Percentiles rank a stretch among this genome's conserved stretches.
These are phyloP conservation scores for Pholiota conissans DNA, from an alignment of 768 basidiomycete species.

Conservation along the genomic window DNA sequence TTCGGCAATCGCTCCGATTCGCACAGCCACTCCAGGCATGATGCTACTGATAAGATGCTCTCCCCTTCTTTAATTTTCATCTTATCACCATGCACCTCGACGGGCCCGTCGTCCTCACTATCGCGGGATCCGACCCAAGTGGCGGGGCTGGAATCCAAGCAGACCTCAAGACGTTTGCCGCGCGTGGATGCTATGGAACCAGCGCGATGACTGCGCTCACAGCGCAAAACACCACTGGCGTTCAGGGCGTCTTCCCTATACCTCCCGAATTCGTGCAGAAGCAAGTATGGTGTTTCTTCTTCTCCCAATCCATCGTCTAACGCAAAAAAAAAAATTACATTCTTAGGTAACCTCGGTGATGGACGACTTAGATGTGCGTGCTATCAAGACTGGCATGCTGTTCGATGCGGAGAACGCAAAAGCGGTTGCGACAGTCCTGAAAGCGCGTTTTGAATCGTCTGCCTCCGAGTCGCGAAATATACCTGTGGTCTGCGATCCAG, in stretches of 20 bases:
- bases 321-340: slow-evolving; percentile 6
- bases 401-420: slow-evolving; percentile 55
- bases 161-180: slow-evolving; percentile 84
- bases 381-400: slow-evolving; percentile 92
- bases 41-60: not conserved
- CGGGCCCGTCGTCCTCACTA: slow-evolving; percentile 50
- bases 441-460: slow-evolving; percentile 31
- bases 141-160: slow-evolving; percentile 94
- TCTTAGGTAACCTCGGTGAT: slow-evolving; percentile 70
- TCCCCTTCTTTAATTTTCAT: not conserved
- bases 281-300: slow-evolving; percentile 51
- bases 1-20: too few species aligned
- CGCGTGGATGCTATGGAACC: slow-evolving; percentile 76
- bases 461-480: slow-evolving; percentile 32
- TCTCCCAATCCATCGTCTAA: not conserved
- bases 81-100: not conserved
- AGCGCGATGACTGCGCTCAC: slow-evolving; percentile 85
- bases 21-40: not conserved
- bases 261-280: slow-evolving; percentile 71
- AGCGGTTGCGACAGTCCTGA: slow-evolving; percentile 53
- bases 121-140: slow-evolving; percentile 80
- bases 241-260: slow-evolving; percentile 68
- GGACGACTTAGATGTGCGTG: slow-evolving; percentile 66
- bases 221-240: slow-evolving; percentile 87
- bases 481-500: slow-evolving; percentile 82